These are phyloP conservation scores for Quercus alba DNA, from an alignment of 306 rosid genomes.

Conservation along the genomic window DNA sequence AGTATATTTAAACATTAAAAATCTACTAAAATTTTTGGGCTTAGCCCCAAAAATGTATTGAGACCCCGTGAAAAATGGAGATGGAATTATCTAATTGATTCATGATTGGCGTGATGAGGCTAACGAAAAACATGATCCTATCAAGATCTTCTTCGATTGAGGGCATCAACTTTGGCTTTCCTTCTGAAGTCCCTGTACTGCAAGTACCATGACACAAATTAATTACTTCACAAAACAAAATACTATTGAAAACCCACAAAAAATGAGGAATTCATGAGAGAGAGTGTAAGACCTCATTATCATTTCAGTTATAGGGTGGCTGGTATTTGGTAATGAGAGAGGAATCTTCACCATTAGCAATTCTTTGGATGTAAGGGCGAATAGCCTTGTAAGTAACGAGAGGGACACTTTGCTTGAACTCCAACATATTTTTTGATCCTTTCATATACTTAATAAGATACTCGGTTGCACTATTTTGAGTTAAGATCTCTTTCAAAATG, in stretches of 20 bases:
- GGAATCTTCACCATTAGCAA: conserved; percentile 79
- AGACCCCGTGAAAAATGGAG: too few relatives aligned
- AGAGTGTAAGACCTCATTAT: conserved; percentile 54
- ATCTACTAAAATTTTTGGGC: too few relatives aligned
- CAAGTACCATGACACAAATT: conserved; percentile 22
- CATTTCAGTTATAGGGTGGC: conserved; percentile 75
- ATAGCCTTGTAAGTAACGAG: conserved; percentile 51
- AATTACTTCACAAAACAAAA: not conserved
- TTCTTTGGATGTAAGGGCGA: conserved; percentile 59
- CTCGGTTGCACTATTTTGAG: conserved; percentile 56
- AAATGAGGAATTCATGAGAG: not conserved
- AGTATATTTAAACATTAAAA: too few relatives aligned
- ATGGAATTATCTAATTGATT: conserved; percentile 51
- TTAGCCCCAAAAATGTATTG: too few relatives aligned
- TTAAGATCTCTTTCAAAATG: conserved; percentile 62
- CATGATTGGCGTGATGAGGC: conserved; percentile 74
- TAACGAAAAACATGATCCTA: conserved; percentile 72
- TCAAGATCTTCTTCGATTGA: conserved; percentile 83
- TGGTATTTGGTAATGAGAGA: conserved; percentile 78
- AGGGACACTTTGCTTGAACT: conserved; percentile 58
- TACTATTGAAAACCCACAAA: not conserved
- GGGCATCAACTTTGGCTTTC: conserved; percentile 86
- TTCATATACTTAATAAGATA: conserved; percentile 60
- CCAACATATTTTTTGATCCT: conserved; percentile 28
- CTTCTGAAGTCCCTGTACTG: conserved; percentile 94